Conservation (phyloP, 2,329 filamentous ascomycete genomes). For the Phialocephala sp. region DNA sequence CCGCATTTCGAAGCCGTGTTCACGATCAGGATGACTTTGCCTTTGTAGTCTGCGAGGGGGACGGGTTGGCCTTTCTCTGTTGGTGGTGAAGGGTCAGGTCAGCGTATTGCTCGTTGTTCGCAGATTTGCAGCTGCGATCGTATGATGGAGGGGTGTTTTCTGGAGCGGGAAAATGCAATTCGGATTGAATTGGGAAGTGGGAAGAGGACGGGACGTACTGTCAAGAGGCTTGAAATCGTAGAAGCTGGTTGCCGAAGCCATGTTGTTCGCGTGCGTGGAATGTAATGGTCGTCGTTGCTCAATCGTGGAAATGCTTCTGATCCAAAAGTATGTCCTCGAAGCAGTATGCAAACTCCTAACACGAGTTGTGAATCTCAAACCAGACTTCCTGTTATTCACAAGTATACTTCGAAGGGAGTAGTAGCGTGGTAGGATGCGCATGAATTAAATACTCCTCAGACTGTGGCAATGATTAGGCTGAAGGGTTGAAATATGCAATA, state of each 20-base stretch:
- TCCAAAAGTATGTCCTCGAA: background rate
- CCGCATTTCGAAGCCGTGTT: constrained; percentile 99
- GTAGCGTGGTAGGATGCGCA: background rate
- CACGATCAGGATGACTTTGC: constrained; percentile 94
- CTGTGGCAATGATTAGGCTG: constrained; percentile 1
- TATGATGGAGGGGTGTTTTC: constrained; percentile 8
- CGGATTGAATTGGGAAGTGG: background rate
- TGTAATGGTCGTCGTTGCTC: background rate
- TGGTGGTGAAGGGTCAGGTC: constrained; percentile 23
- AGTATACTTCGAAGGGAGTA: background rate
- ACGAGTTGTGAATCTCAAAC: constrained; percentile 8
- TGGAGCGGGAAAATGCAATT: too few relatives aligned
- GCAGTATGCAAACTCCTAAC: constrained; percentile 1
- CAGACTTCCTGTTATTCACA: background rate
- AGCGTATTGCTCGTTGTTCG: constrained; percentile 8
- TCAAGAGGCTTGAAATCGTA: constrained; percentile 86
- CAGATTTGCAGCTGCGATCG: too few relatives aligned
- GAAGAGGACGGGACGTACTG: constrained; percentile 59
- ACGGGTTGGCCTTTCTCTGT: constrained; percentile 76
- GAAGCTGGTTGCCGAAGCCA: constrained; percentile 74
- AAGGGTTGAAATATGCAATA: background rate
- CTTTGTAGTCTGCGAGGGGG: constrained; percentile 73
- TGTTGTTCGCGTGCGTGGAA: constrained; percentile 42
- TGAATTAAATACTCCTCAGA: constrained; percentile 12
- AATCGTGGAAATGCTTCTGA: background rate